A percentile compares a stretch with the other conserved stretches of the same genome.
Conservation (phyloP, 345 rosid species). For the Litchi chinensis region DNA sequence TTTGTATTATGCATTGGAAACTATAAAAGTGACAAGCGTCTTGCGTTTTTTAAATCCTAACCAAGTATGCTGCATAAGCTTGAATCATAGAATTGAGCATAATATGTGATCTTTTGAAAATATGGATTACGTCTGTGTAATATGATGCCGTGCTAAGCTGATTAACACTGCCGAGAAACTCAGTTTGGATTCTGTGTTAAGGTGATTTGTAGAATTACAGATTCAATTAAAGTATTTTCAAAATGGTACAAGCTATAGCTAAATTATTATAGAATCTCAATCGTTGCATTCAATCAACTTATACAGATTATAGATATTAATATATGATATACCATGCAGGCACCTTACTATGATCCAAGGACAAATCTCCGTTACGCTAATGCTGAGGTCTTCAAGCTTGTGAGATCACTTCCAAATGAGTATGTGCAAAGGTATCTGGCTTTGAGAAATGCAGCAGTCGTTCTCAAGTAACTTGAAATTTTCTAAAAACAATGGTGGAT, state of each 20-base stretch:
- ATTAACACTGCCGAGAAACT: neutral
- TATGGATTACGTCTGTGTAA: neutral
- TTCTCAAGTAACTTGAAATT: constrained; percentile 55
- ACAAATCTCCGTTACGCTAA: constrained; percentile 83
- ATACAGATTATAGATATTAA: neutral
- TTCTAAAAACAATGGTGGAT: neutral
- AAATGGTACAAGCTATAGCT: neutral
- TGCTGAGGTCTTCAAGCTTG: constrained; percentile 71
- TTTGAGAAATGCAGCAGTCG: constrained; percentile 82
- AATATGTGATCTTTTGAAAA: neutral
- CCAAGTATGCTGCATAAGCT: neutral
- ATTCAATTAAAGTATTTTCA: neutral
- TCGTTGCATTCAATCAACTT: neutral
- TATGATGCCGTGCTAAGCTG: neutral
- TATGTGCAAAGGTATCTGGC: constrained; percentile 86
- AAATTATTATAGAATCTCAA: neutral
- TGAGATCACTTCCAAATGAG: constrained; percentile 79
- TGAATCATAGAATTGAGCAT: neutral
- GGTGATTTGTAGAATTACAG: neutral
- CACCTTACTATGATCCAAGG: constrained; percentile 83
- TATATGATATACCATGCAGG: constrained; percentile 43
- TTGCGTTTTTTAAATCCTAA: neutral
- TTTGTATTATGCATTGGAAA: neutral
- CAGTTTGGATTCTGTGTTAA: neutral
- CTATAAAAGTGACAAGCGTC: neutral